Base-by-base conservation (phyloP, 345 rosid species). In the Eucalyptus sp. region DNA sequence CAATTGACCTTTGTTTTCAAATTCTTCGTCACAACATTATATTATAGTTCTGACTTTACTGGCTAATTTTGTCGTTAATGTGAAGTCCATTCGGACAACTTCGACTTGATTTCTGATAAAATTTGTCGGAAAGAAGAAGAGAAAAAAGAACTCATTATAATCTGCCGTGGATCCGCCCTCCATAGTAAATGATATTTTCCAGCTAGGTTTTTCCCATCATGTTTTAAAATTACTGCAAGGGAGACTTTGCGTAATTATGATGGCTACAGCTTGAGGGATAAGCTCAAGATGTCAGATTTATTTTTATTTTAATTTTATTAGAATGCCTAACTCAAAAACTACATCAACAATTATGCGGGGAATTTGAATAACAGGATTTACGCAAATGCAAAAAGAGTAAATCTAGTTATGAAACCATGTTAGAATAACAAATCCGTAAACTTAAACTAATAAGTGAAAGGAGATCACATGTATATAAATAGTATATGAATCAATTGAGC, bases 261-360 rank as follows among this genome's bases (percentile, higher is more conserved):
- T 31, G 41, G 79, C 79, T 14, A 66, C 4, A 31, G 37, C 7
- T 31, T 66, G 31, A 60, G 8, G n/a, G 68, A 27, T 27, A 31
- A 66, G 22, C 43, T 31, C 44, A 71, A 10, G 8, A 71, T 71
- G 46, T 37, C 81, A 0, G 25, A 17, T 37, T 71, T 22, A 71
- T 71, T 71, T 17, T 33, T 1, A 31, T 16, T 16, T 31, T 9
- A 3, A 14, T 16, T 68, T 8, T 68, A 5, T 31, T 68, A 68
- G 2, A 33, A 31, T 31, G 12, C 43, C 79, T 68, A 31, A 15
- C 24, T 66, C 5, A 66, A 31, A 31, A 66, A 31, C 11, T 66
- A 18, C 22, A 66, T 31, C 8, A 31, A 3, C 0, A 4, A 37
- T 3, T 11, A 22, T 1, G 6, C 0, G 3, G 10, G 43, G 0